Evolutionary conservation across 169 alveolate species (phyloP).

Genomic region (Plasmodium coatneyi): DNA sequence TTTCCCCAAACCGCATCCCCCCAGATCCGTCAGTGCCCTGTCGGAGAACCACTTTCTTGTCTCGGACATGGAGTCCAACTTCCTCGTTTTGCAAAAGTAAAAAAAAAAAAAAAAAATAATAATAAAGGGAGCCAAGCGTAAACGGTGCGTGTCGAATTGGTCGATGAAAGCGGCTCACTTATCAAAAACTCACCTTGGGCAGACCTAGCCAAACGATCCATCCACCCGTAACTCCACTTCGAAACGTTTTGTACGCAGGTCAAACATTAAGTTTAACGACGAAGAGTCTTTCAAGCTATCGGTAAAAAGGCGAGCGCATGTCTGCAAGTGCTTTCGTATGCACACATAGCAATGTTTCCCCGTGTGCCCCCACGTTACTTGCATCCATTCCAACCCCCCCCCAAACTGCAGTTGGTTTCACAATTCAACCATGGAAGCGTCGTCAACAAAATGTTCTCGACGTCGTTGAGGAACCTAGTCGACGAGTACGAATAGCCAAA

Average conservation of each 20-base stretch:
- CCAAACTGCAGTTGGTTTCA: slow-evolving; percentile 21
- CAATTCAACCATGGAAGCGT: slow-evolving; percentile 50
- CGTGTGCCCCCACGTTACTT: neutral
- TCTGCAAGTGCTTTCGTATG: neutral
- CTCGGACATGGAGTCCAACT: slow-evolving; percentile 49
- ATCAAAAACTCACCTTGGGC: neutral
- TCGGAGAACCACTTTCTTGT: slow-evolving; percentile 45
- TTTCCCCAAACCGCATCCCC: neutral
- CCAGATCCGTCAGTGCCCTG: slow-evolving; percentile 54
- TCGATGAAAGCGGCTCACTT: neutral
- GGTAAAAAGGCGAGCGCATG: neutral
- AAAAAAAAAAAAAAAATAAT: neutral
- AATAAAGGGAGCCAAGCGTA: neutral
- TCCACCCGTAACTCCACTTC: neutral
- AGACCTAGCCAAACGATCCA: neutral
- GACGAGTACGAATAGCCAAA: slow-evolving; percentile 11
- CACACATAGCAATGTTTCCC: neutral
- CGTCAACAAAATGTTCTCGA: slow-evolving; percentile 45
- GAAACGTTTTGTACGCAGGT: slow-evolving; percentile 6
- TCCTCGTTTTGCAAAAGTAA: slow-evolving; percentile 41
- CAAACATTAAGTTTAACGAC: slow-evolving; percentile 39
- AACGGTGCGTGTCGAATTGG: neutral
- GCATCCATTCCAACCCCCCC: neutral
- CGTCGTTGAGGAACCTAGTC: slow-evolving; percentile 7
- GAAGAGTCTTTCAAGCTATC: slow-evolving; percentile 59